Base-by-base conservation (phyloP, 306 rosid species). In the Fragaria nilgerrensis region DNA sequence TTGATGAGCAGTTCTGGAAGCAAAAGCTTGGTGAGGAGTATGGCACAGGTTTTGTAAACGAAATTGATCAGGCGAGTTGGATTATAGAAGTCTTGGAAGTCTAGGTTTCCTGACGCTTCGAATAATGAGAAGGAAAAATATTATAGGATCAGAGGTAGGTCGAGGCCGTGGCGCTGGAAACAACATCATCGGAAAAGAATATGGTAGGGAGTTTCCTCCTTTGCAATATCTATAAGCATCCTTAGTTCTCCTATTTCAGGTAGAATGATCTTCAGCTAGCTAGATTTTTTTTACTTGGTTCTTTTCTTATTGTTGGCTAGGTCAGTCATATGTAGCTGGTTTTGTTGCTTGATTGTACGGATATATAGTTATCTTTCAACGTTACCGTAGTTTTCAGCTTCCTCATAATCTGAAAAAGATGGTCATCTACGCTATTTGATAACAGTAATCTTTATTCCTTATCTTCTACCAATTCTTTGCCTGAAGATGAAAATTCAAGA, bases 1-100 rank as follows among this genome's bases (percentile, higher is more conserved):
- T 39, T 39, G 44, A 41, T 41, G 10, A 41, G 73, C 89, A 85
- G 41, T 68, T 94, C 81, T 94, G 98, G 98, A 85, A 75, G 85
- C 62, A 63, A 78, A 94, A 92, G 84, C 76, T 58, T 56, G 65
- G 44, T 25, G 86, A 89, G 83, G 89, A 82, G 80, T 84, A 84
- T 75, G 86, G 82, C 61, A 22, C 37, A 50, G 5, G 9, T 50
- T 48, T 44, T 9, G 14, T 9, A 10, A 2, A 44, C 14, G 1
- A 2, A 1, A 11, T 44, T 44, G 48, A 10, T 43, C 10, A 43
- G 47, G 7, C 7, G 45, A 4, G 6, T 8, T 6, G 45, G 45
- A 41, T 41, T 41, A 7, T 1, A 44, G 11, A 44, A 14, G 23
- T 52, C 58, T 19, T 88, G 87, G 83, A 90, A 87, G 88, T 25